phyloP scores from a whole-genome alignment of 768 basidiomycete species.

The Sutorius australiensis region DNA sequence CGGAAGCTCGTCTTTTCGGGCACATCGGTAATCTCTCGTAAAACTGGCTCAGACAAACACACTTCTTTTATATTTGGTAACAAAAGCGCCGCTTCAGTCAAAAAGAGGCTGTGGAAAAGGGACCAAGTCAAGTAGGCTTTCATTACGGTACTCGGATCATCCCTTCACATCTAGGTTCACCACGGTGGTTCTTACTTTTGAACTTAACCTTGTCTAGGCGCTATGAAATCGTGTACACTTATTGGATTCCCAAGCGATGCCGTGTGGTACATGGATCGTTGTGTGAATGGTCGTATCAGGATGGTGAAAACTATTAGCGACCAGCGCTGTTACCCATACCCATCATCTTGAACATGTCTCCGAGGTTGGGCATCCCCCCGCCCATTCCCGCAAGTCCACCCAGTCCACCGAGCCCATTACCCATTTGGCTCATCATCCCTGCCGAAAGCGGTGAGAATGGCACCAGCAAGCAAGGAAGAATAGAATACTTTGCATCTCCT shows the following conservation, averaged over 20 bases:
- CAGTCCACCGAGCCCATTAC: constrained; percentile 45
- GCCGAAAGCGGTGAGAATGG: constrained; percentile 10
- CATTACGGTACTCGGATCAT: constrained; percentile 19
- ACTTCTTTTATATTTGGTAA: constrained; percentile 83
- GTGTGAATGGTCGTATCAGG: constrained; percentile 2
- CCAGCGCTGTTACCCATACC: constrained; percentile 59
- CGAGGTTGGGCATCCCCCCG: constrained; percentile 69
- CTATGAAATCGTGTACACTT: constrained; percentile 11
- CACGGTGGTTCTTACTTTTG: constrained; percentile 2
- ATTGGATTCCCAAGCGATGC: constrained; percentile 14
- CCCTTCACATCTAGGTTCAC: constrained; percentile 3
- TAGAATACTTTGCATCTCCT: constrained; percentile 83
- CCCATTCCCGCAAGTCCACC: constrained; percentile 52
- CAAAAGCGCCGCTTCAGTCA: constrained; percentile 57
- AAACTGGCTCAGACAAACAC: constrained; percentile 78
- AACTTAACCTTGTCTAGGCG: constrained; percentile 30
- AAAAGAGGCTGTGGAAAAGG: constrained; percentile 56
- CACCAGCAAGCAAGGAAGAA: constrained; percentile 4
- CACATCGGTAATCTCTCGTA: constrained; percentile 55
- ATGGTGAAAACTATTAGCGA: constrained; percentile 20
- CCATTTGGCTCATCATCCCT: constrained; percentile 92
- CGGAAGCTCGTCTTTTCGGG: constrained; percentile 59
- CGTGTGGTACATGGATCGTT: constrained; percentile 17
- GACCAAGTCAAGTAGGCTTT: constrained; percentile 29
- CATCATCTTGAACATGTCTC: constrained; percentile 87